phyloP scores from a whole-genome alignment of 805 yeast species.

The Saccharomycodes ludwigii region DNA sequence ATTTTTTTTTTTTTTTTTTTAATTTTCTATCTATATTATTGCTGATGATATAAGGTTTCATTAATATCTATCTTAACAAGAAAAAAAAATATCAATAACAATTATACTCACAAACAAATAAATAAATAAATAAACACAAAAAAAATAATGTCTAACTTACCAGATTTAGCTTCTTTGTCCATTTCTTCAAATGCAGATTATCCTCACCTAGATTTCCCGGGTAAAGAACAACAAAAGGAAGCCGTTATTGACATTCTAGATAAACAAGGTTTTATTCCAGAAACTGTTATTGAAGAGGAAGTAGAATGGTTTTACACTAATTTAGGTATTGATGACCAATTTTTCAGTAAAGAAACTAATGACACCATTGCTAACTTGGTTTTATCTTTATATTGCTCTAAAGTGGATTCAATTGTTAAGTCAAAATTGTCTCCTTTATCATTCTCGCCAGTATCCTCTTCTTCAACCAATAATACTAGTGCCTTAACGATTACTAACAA shows the following conservation, averaged over 20 bases:
- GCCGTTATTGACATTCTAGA: slow-evolving; percentile 73
- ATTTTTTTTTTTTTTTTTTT: too few species aligned
- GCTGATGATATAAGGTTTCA: too few species aligned
- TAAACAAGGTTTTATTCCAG: slow-evolving; percentile 81
- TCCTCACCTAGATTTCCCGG: slow-evolving; percentile 62
- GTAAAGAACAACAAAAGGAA: slow-evolving; percentile 70
- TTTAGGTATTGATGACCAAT: slow-evolving; percentile 85
- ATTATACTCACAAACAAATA: not conserved
- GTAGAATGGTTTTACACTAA: slow-evolving; percentile 80
- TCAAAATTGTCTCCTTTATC: too few species aligned
- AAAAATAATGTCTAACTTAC: slow-evolving; percentile 7
- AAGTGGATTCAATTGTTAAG: slow-evolving; percentile 73
- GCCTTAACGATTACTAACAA: slow-evolving; percentile 49
- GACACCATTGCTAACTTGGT: slow-evolving; percentile 73
- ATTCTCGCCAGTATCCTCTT: too few species aligned
- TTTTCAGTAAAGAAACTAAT: slow-evolving; percentile 77
- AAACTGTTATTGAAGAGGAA: slow-evolving; percentile 70
- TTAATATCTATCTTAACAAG: not conserved
- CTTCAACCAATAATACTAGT: too few species aligned
- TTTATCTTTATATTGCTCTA: slow-evolving; percentile 83
- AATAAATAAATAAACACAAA: not conserved
- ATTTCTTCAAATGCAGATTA: slow-evolving; percentile 48
- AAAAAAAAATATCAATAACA: not conserved
- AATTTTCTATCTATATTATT: too few species aligned
- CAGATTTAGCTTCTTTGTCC: slow-evolving; percentile 29